Percentiles rank a stretch among this genome's conserved stretches.
Evolutionary conservation across 106 monocot species (phyloP).

Genomic region (Platanthera guangdongensis): DNA sequence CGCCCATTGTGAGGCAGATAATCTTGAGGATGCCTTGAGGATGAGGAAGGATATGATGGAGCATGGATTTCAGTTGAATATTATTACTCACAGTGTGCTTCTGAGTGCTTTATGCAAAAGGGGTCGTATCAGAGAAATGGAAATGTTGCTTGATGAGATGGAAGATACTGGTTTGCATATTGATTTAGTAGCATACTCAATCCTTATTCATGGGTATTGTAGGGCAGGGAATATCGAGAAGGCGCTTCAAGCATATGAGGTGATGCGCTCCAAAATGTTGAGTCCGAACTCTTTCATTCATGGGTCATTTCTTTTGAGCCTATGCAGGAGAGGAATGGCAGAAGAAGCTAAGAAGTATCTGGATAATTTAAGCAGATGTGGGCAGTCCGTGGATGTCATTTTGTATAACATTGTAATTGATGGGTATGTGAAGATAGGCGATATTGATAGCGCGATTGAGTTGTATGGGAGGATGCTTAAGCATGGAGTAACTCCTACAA

Average conservation of each 20-base stretch:
- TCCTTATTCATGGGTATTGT: conserved; percentile 60
- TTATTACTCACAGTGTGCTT: conserved; percentile 64
- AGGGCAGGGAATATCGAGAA: conserved; percentile 49
- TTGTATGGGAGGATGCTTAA: conserved; percentile 35
- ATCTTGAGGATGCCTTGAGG: conserved; percentile 45
- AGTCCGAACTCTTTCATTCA: conserved; percentile 41
- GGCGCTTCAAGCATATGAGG: conserved; percentile 41
- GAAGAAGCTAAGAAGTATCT: conserved; percentile 47
- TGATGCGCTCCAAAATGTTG: conserved; percentile 32
- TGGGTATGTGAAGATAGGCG: conserved; percentile 47
- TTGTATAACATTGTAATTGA: conserved; percentile 65
- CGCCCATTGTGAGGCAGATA: conserved; percentile 38
- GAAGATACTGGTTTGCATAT: conserved; percentile 43
- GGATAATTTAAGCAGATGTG: conserved; percentile 23
- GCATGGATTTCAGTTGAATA: conserved; percentile 41
- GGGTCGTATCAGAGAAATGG: conserved; percentile 34
- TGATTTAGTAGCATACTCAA: conserved; percentile 68
- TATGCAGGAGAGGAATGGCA: conserved; percentile 44
- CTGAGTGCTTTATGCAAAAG: conserved; percentile 42
- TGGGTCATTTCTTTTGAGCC: conserved; percentile 40
- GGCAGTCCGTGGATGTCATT: conserved; percentile 21
- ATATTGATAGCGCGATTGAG: conserved; percentile 32
- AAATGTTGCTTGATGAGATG: conserved; percentile 51
- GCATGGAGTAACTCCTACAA: conserved; percentile 37
- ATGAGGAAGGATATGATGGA: conserved; percentile 36